Conservation (phyloP, 352 stramenopile species). For the Paralagenidium karlingii region DNA sequence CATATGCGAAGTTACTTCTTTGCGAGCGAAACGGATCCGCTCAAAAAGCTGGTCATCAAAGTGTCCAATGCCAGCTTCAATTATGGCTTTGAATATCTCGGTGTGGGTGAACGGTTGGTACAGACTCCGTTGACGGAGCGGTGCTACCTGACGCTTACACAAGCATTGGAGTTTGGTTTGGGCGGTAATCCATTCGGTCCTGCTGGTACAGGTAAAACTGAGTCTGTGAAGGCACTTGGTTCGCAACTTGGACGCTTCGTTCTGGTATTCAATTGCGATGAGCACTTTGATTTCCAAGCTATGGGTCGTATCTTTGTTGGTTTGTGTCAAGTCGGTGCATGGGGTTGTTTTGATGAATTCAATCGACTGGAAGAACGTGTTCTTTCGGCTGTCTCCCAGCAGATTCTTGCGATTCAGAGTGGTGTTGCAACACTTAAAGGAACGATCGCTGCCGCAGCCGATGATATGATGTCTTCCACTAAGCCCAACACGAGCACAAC, state of each 20-base stretch:
- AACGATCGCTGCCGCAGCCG: no score
- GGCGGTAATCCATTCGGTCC: constrained; percentile 98
- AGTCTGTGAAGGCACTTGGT: constrained; percentile 99
- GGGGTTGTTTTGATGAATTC: constrained; percentile 99
- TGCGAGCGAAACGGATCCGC: constrained; percentile 53
- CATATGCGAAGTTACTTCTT: constrained; percentile 98
- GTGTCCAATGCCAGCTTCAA: constrained; percentile 98
- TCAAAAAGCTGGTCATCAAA: constrained; percentile 93
- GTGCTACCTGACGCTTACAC: constrained; percentile 99
- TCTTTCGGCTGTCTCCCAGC: constrained; percentile 98
- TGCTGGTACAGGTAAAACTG: constrained; percentile 99
- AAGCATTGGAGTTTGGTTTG: constrained; percentile 98
- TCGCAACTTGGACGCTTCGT: constrained; percentile 98
- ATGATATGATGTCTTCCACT: constrained; percentile 19
- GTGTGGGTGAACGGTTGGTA: constrained; percentile 98
- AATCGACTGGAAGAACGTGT: constrained; percentile 99
- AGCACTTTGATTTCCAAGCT: constrained; percentile 99
- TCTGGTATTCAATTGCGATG: constrained; percentile 99
- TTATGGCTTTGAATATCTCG: constrained; percentile 99
- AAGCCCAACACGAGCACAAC: constrained; percentile 10
- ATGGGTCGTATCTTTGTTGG: constrained; percentile 99
- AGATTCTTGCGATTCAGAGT: constrained; percentile 99
- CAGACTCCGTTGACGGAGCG: constrained; percentile 99
- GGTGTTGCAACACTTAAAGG: constrained; percentile 87
- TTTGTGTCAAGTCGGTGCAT: constrained; percentile 98